Evolutionary conservation across 2,329 filamentous ascomycete genomes (phyloP), one percentile per base, ranked within the genome.

Genomic region (Colletotrichum zoysiae): DNA sequence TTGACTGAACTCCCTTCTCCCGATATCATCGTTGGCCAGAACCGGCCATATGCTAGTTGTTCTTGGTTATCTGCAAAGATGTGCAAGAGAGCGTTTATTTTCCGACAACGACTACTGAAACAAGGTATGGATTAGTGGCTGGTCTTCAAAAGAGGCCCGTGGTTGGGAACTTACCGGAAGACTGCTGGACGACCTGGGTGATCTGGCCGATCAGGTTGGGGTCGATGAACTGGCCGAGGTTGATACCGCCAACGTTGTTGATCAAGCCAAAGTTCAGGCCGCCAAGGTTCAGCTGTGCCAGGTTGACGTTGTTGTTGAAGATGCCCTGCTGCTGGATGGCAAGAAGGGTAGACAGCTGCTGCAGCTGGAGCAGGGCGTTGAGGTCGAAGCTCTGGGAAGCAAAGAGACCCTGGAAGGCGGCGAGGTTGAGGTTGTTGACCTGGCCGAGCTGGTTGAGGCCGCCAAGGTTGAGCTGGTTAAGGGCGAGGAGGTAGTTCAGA

Each of bases 401-500:
- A 75, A 87, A 84, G 74, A 85, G 80, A 67, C 74, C 74, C 76
- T 83, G 78, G 78, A 87, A 84, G 67, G 75, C 69, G 71, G 81
- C 75, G 65, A 87, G 76, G 77, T 87, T 82, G 77, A 87, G 80
- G 60, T 70, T 73, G 77, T 81, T 77, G 72, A 66, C 35, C 67
- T 72, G 69, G 59, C 71, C 67, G 73, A 85, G 81, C 75, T 80
- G 75, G 71, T 79, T 76, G 69, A 87, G 82, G 65, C 84, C 79
- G 75, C 80, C 79, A 56, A 87, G 80, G 73, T 84, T 77, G 71
- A 88, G 78, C 23, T 79, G 75, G 81, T 86, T 86, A 81, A 87
- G 75, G 73, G 80, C 79, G 74, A 86, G 82, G 67, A 83, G 82
- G 78, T 87, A 84, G 81, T 83, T 82, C 72, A 84, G 76, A 76